These are phyloP conservation scores for Staphylotrichum tortipilum DNA, from an alignment of 495 filamentous ascomycete genomes.

Conservation along the genomic window DNA sequence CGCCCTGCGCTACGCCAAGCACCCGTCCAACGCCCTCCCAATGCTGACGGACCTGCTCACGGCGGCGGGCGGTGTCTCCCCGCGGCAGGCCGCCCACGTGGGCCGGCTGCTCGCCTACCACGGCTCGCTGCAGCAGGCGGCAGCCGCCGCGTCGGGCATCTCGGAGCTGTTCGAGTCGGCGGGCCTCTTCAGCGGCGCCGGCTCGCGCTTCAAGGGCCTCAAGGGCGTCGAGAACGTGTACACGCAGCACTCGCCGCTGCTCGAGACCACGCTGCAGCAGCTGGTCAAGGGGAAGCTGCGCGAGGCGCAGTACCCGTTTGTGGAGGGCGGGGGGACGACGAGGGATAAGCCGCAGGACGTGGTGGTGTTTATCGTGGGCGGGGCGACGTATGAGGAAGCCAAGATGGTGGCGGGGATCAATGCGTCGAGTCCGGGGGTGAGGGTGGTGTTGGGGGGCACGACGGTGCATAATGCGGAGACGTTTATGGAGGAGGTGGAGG, in stretches of 20 bases:
- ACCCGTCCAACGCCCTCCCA: conserved; percentile 68
- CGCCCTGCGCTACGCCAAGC: conserved; percentile 80
- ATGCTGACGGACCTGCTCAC: conserved; percentile 77
- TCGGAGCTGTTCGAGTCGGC: conserved; percentile 86
- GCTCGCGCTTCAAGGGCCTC: conserved; percentile 84
- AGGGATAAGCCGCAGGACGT: conserved; percentile 95
- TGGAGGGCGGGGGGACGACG: conserved; percentile 75
- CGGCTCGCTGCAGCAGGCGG: conserved; percentile 65
- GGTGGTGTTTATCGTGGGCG: conserved; percentile 86
- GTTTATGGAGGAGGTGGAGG: conserved; percentile 81
- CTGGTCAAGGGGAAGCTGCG: conserved; percentile 82
- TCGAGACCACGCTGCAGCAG: conserved; percentile 82
- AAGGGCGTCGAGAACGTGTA: conserved; percentile 98
- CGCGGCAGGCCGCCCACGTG: conserved; percentile 64
- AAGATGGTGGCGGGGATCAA: conserved; percentile 90
- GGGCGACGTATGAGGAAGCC: conserved; percentile 91
- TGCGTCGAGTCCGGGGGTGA: conserved; percentile 76
- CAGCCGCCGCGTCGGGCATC: conserved; percentile 54
- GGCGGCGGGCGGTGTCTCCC: conserved; percentile 63
- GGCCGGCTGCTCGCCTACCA: conserved; percentile 74
- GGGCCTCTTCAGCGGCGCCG: conserved; percentile 82
- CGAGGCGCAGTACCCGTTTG: conserved; percentile 81
- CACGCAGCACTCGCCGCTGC: conserved; percentile 85
- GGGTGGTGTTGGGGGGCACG: conserved; percentile 82
- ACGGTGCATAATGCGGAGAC: conserved; percentile 74